These are phyloP conservation scores for Vickermania spadyakhi DNA, from an alignment of 208 protist genomes.

Conservation along the genomic window DNA sequence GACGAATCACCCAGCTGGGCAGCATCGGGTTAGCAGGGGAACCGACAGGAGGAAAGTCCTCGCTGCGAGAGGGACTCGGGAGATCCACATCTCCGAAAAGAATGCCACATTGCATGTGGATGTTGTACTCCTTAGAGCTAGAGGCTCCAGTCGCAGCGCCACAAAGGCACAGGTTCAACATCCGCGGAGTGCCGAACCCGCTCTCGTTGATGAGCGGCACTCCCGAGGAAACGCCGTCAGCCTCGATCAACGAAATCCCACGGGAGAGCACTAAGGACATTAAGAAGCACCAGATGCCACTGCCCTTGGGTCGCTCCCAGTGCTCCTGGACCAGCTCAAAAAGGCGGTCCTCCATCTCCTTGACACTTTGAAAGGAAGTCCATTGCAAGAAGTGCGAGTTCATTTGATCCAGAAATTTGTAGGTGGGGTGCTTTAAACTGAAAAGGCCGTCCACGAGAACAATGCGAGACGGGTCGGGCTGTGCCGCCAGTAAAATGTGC, in stretches of 20 bases:
- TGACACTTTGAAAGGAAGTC: conserved; percentile 19
- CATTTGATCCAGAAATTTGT: conserved; percentile 1
- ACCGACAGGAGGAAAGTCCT: neutral
- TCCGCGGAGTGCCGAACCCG: neutral
- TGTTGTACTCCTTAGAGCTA: conserved; percentile 24
- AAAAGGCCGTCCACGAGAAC: conserved; percentile 41
- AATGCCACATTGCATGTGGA: conserved; percentile 26
- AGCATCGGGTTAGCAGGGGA: conserved; percentile 22
- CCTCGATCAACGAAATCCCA: conserved; percentile 24
- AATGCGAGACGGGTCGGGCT: conserved; percentile 40
- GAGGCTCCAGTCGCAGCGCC: conserved; percentile 12
- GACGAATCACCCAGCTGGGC: conserved; percentile 73
- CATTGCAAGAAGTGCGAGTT: conserved; percentile 12
- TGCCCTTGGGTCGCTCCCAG: conserved; percentile 47
- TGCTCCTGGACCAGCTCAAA: conserved; percentile 16
- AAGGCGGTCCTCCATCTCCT: conserved; percentile 36
- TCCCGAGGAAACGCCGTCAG: conserved; percentile 12
- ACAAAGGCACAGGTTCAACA: neutral
- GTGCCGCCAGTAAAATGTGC: conserved; percentile 38
- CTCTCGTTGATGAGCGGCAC: neutral
- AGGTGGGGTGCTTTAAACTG: neutral
- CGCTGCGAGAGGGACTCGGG: neutral
- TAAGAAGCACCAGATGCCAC: conserved; percentile 62
- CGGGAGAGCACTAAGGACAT: conserved; percentile 62
- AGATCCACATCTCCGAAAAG: neutral